Percentiles rank a stretch among this genome's conserved stretches.
These are phyloP conservation scores for Eimeria acervulina DNA, from an alignment of 169 alveolate species.

Conservation along the genomic window DNA sequence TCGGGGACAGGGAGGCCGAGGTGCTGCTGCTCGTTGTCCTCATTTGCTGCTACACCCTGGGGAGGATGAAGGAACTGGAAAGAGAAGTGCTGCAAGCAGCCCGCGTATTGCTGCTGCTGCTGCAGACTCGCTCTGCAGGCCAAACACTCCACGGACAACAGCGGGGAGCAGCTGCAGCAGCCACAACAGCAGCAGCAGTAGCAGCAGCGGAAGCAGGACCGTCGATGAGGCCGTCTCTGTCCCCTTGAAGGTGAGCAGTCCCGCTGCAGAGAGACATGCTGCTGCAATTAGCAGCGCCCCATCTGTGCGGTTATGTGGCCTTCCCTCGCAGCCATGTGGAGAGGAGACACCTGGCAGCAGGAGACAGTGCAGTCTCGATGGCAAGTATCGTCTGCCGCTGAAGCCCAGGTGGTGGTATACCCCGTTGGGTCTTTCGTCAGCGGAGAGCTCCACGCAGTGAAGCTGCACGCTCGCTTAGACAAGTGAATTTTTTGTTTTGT, in stretches of 20 bases:
- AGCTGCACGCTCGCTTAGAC: not conserved
- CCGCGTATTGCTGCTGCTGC: not conserved
- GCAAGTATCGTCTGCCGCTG: not conserved
- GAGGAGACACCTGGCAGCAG: conserved; percentile 18
- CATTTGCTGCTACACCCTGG: conserved; percentile 6
- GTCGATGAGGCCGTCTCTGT: not conserved
- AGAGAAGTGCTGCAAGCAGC: not conserved
- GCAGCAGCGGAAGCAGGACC: not conserved
- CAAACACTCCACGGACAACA: conserved; percentile 1
- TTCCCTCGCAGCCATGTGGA: not conserved
- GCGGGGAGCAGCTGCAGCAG: conserved; percentile 3
- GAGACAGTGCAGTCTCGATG: not conserved
- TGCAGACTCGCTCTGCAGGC: not conserved
- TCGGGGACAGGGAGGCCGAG: not conserved
- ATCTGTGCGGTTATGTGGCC: not conserved
- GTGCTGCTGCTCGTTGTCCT: not conserved
- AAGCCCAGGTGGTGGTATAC: conserved; percentile 3
- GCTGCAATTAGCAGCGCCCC: not conserved
- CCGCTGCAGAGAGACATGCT: not conserved
- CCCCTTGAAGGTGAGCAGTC: not conserved
- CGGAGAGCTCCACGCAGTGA: not conserved
- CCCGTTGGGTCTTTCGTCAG: conserved; percentile 23
- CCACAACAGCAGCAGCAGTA: conserved; percentile 1
- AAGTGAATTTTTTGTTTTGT: not conserved
- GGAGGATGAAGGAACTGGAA: not conserved